These are phyloP conservation scores for Cicer arietinum DNA, from an alignment of 306 rosid genomes.

Conservation along the genomic window DNA sequence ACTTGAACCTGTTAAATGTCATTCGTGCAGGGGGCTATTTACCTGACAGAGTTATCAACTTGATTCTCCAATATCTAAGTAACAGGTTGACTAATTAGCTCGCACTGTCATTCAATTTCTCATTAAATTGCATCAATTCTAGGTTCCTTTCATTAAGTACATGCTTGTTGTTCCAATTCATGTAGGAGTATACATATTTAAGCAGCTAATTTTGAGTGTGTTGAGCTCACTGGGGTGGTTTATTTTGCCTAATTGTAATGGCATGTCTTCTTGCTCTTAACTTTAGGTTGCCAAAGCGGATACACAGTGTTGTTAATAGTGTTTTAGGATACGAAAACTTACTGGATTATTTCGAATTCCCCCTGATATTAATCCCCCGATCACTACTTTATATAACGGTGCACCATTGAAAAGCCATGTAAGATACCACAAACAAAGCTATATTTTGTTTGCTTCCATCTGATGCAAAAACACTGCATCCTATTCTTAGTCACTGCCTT, in stretches of 20 bases:
- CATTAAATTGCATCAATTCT: constrained; percentile 6
- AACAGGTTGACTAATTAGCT: constrained; percentile 64
- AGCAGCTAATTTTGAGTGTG: background rate
- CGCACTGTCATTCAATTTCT: constrained; percentile 12
- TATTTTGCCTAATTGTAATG: constrained; percentile 14
- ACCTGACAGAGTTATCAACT: constrained; percentile 93
- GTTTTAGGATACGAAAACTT: background rate
- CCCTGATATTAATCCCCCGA: background rate
- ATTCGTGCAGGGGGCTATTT: constrained; percentile 87
- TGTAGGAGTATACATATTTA: background rate
- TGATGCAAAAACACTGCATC: constrained; percentile 1
- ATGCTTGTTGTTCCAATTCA: background rate
- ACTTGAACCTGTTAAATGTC: constrained; percentile 80
- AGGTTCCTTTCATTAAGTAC: constrained; percentile 2
- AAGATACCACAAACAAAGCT: background rate
- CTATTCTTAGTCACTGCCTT: background rate
- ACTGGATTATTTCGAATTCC: background rate
- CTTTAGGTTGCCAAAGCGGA: constrained; percentile 1
- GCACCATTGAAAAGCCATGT: constrained; percentile 15
- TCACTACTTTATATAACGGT: background rate
- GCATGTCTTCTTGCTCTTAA: background rate
- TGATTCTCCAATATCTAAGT: constrained; percentile 89
- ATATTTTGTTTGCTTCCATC: background rate
- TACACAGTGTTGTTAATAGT: background rate
- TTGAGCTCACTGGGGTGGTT: constrained; percentile 1